These are phyloP conservation scores for Jatropha curcas DNA, from an alignment of 345 rosid species.

Conservation along the genomic window DNA sequence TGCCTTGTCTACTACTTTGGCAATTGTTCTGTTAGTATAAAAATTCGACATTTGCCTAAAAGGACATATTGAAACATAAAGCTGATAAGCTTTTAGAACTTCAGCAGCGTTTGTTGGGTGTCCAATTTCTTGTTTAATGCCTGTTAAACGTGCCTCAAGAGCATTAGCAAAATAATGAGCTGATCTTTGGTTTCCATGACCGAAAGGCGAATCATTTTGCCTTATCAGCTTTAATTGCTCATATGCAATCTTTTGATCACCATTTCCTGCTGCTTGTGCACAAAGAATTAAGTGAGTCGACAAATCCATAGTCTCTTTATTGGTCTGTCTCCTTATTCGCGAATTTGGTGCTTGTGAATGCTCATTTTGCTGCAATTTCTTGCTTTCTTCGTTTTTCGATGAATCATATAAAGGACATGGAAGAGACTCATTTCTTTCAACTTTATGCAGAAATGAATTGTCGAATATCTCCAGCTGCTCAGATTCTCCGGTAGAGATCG, in stretches of 20 bases:
- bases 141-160: slow-evolving; percentile 60
- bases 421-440: slow-evolving; percentile 6
- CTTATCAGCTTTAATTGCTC: slow-evolving; percentile 57
- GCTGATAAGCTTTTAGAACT: slow-evolving; percentile 51
- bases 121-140: slow-evolving; percentile 31
- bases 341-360: slow-evolving; percentile 4
- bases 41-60: slow-evolving; percentile 45
- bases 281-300: slow-evolving; percentile 49
- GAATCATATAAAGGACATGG: slow-evolving; percentile 28
- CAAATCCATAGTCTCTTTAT: slow-evolving; percentile 44
- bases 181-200: slow-evolving; percentile 60
- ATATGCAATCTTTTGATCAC: slow-evolving; percentile 50
- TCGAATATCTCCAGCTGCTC: slow-evolving; percentile 19
- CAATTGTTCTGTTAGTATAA: slow-evolving; percentile 45
- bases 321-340: not conserved
- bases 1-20: slow-evolving; percentile 41
- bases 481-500: not conserved
- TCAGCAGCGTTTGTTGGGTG: slow-evolving; percentile 42
- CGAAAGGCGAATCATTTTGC: slow-evolving; percentile 49
- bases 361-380: slow-evolving; percentile 9
- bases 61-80: slow-evolving; percentile 48
- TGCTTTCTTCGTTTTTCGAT: slow-evolving; percentile 18
- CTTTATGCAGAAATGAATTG: slow-evolving; percentile 12
- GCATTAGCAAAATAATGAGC: slow-evolving; percentile 63
- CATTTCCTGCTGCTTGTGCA: slow-evolving; percentile 59